Percentiles rank a stretch among this genome's conserved stretches.
phyloP scores from a whole-genome alignment of 2,329 filamentous ascomycete species.

The Colletotrichum horii region DNA sequence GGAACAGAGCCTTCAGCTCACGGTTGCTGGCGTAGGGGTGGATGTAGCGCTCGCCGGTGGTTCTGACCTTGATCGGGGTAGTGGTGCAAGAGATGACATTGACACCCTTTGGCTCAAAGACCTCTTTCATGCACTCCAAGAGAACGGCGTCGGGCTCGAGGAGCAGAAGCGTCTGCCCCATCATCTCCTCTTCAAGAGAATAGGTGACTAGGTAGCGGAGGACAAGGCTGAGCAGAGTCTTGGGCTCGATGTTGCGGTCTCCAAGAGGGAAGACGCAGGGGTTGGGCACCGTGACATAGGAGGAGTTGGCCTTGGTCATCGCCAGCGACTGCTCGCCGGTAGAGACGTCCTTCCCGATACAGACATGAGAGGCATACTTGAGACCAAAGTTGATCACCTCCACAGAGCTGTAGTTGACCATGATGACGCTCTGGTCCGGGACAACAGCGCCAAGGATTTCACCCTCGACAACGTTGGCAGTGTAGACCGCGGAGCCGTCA shows the following conservation, averaged over 20 bases:
- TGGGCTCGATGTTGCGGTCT: conserved; percentile 11
- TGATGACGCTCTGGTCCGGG: conserved; percentile 23
- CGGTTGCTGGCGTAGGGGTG: conserved; percentile 31
- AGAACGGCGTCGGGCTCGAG: conserved; percentile 38
- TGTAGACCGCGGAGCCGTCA: conserved; percentile 26
- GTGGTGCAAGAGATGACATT: conserved; percentile 28
- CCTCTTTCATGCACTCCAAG: conserved; percentile 27
- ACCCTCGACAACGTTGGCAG: conserved; percentile 12
- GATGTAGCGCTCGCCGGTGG: conserved; percentile 14
- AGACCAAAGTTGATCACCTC: conserved; percentile 30
- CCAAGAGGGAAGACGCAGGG: conserved; percentile 22
- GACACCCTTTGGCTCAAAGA: conserved; percentile 17
- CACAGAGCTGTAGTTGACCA: conserved; percentile 42
- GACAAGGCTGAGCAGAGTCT: conserved; percentile 27
- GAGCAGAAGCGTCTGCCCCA: conserved; percentile 29
- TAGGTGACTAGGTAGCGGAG: conserved; percentile 27
- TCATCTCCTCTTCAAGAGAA: conserved; percentile 11
- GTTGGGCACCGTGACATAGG: conserved; percentile 32
- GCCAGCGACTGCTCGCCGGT: conserved; percentile 31
- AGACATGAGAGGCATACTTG: conserved; percentile 31
- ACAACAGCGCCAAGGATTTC: conserved; percentile 16
- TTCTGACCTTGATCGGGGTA: background rate
- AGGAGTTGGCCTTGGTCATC: conserved; percentile 36
- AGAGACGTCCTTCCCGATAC: conserved; percentile 32
- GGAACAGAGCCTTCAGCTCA: conserved; percentile 33